Evolutionary conservation across 2,329 filamentous ascomycete genomes (phyloP), one percentile per base, ranked within the genome.

Genomic region (Colletotrichum trifolii): DNA sequence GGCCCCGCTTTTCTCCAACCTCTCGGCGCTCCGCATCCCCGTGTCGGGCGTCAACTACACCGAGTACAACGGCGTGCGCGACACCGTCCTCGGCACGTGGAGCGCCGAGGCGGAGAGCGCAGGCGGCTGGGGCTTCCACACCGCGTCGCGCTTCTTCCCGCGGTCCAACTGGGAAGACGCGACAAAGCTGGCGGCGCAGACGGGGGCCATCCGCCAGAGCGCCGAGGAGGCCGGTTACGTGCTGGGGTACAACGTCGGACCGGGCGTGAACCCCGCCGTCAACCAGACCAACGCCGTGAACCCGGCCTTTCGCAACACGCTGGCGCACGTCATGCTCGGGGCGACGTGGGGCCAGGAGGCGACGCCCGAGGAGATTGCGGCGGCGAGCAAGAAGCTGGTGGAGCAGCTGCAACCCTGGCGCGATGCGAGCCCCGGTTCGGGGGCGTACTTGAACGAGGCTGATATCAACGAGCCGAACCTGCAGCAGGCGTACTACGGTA

Each of bases 241-340:
- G 6, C 52, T 61, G 13, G 68, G 67, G 3, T 71, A 67, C 40
- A 71, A 66, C 15, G 54, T 68, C 40, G 67, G 69, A 42, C 36
- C 70, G 17, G 71, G 68, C 2, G 68, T 65, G 4, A 72, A 68
- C 36, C 62, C 67, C 8, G 73, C 71, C 33, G 69, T 77, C 33
- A 71, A 77, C 62, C 78, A 73, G 62, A 77, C 79, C 1, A 63
- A 59, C 17, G 54, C 54, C 15, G 60, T 79, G 5, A 79, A 80
- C 64, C 78, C 80, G 1, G 77, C 77, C 2, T 82, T 80, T 76
- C 73, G 80, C 35, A 73, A 75, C 25, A 73, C 79, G 9, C 64
- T 76, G n/a, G 70, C 72, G n/a, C 77, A 79, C 55, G 64, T 79
- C 46, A 69, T 73, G 12, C 71, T 74, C 38, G 59, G 68, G 8